Conservation (phyloP, 2,329 filamentous ascomycete genomes). For the Exserohilum rostratum region DNA sequence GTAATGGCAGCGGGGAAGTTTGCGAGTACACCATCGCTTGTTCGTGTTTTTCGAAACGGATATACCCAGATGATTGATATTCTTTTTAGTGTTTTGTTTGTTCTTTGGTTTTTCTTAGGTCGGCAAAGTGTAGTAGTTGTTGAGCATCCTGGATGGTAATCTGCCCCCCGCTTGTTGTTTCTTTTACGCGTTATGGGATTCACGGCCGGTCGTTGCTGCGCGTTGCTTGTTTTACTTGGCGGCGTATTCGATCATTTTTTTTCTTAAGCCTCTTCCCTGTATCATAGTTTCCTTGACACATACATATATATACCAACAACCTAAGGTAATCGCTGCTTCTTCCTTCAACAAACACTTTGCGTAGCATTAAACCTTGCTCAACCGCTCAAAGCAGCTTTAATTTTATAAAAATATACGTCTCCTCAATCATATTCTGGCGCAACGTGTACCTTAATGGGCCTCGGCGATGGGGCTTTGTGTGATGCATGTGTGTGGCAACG, state of each 20-base stretch:
- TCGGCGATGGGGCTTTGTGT: too few relatives aligned
- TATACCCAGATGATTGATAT: conserved; percentile 12
- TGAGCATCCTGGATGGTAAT: neutral
- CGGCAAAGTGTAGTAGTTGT: neutral
- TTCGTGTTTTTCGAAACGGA: conserved; percentile 10
- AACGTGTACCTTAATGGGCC: too few relatives aligned
- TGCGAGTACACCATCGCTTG: conserved; percentile 12
- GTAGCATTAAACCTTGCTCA: too few relatives aligned
- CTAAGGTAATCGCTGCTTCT: too few relatives aligned
- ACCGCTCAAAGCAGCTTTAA: too few relatives aligned
- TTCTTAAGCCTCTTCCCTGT: neutral
- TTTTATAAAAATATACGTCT: too few relatives aligned
- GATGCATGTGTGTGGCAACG: too few relatives aligned
- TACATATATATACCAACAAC: too few relatives aligned
- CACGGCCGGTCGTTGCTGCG: conserved; percentile 3
- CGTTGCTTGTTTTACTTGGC: too few relatives aligned
- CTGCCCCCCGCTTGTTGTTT: neutral
- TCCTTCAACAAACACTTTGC: too few relatives aligned
- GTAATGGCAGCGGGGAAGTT: conserved; percentile 12
- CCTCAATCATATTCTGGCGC: too few relatives aligned
- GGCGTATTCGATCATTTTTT: too few relatives aligned
- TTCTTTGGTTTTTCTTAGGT: neutral
- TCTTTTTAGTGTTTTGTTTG: neutral
- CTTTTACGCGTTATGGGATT: conserved; percentile 1
- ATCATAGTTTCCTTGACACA: conserved; percentile 5